Percentiles rank a stretch among this genome's conserved stretches.
These are phyloP conservation scores for Lithohypha guttulata DNA, from an alignment of 2,329 filamentous ascomycete species.

Conservation along the genomic window DNA sequence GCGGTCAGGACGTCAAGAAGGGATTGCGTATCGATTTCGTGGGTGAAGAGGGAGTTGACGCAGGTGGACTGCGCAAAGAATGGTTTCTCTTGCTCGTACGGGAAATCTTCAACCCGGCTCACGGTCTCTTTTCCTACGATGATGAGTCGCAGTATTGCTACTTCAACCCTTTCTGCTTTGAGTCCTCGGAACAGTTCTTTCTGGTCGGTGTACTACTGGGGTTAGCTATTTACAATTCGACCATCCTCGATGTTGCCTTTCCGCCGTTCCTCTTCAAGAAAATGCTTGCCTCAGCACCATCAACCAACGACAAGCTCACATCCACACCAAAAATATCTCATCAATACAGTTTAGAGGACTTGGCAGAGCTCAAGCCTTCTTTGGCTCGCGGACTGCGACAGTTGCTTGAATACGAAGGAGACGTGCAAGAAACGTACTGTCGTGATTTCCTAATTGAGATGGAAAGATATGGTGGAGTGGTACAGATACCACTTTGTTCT, in stretches of 20 bases:
- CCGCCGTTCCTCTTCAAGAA: slow-evolving; percentile 87
- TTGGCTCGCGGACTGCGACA: slow-evolving; percentile 66
- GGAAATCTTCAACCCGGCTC: slow-evolving; percentile 82
- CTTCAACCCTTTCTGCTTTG: slow-evolving; percentile 82
- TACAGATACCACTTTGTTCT: slow-evolving; percentile 59
- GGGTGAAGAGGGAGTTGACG: slow-evolving; percentile 85
- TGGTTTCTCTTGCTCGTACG: slow-evolving; percentile 84
- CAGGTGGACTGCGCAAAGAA: slow-evolving; percentile 80
- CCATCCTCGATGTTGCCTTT: slow-evolving; percentile 77
- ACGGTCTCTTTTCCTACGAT: slow-evolving; percentile 87
- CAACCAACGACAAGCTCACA: slow-evolving; percentile 44
- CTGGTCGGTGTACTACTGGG: slow-evolving; percentile 79
- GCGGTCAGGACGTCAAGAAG: slow-evolving; percentile 81
- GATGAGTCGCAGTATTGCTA: slow-evolving; percentile 86
- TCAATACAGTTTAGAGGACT: slow-evolving; percentile 67
- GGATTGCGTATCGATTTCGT: slow-evolving; percentile 73
- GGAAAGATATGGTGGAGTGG: slow-evolving; percentile 62
- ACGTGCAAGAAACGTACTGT: slow-evolving; percentile 70
- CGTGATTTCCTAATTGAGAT: slow-evolving; percentile 69
- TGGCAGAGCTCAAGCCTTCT: slow-evolving; percentile 68
- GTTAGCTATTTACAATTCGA: slow-evolving; percentile 88
- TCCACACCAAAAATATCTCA: slow-evolving; percentile 49
- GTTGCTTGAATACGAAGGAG: slow-evolving; percentile 70
- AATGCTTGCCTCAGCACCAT: slow-evolving; percentile 65
- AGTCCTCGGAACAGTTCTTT: slow-evolving; percentile 85